Evolutionary conservation across 257 asterid genomes (phyloP), one percentile per base, ranked within the genome.

Genomic region (Solanum boliviense): DNA sequence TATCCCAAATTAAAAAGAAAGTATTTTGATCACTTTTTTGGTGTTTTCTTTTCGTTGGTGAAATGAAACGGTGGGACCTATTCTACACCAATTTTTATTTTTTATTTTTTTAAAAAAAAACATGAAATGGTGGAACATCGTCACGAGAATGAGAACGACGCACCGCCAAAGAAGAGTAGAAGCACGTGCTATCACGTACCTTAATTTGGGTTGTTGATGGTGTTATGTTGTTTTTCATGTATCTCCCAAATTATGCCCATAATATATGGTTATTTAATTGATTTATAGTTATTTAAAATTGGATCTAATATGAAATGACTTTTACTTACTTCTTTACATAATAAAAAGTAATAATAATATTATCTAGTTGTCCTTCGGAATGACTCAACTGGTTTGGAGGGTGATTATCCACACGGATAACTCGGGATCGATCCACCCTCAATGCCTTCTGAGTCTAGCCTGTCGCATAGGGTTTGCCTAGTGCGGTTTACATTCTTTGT

Each of bases 121-220:
- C 60, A 48, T 15, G 16, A 15, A 15, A 3, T 48, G 7, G 25
- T 0, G 85, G 85, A 10, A 41, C 46, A 86, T 31, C 86, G 70
- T 88, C 91, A 90, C 88, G 86, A 86, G 90, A 86, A 60, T 52
- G 90, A 86, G 83, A 88, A 87, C 79, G 90, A 90, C 41, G 85
- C 85, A 81, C 68, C 68, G 68, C 41, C 65, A 81, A 46, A 11
- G 67, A 27, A 38, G 35, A 46, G 85, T 29, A 29, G 6, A 81
- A 46, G 85, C 85, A 81, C 85, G 85, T 81, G 85, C 68, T 81
- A 29, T 81, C 85, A 81, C 85, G 29, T 44, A 46, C 36, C 27
- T n/a, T 81, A 16, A 46, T 81, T 79, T 48, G 85, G 29, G 15
- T 27, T 16, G 65, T 46, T 81, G 41, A 16, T 81, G 67, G 68